Conservation (phyloP, 2,329 filamentous ascomycete species). For the Myriosclerotinia duriaeana region DNA sequence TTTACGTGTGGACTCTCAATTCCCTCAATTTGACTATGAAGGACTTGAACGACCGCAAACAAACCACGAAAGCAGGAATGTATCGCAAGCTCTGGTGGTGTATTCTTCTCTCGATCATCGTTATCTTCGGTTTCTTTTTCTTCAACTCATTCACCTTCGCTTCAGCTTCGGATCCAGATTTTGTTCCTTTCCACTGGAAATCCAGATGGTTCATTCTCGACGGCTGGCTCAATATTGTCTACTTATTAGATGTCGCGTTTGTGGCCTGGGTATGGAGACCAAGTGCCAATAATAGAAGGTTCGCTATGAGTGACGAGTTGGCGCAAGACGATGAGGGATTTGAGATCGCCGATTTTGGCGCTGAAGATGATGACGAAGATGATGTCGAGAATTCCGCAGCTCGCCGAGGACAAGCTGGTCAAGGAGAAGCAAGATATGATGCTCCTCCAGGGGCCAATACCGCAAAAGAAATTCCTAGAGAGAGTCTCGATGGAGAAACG, state of each 20-base stretch:
- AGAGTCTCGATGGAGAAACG: constrained; percentile 82
- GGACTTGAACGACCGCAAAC: constrained; percentile 90
- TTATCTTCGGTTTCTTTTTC: constrained; percentile 98
- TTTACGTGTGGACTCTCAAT: constrained; percentile 98
- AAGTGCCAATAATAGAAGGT: constrained; percentile 92
- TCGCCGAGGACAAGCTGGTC: constrained; percentile 45
- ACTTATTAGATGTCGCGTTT: constrained; percentile 88
- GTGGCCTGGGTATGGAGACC: constrained; percentile 96
- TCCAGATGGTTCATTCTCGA: constrained; percentile 96
- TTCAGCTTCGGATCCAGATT: constrained; percentile 78
- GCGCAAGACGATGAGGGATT: constrained; percentile 98
- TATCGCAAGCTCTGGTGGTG: constrained; percentile 99
- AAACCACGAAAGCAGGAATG: constrained; percentile 90
- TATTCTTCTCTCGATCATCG: constrained; percentile 84
- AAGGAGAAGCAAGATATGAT: constrained; percentile 42
- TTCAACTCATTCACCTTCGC: constrained; percentile 96
- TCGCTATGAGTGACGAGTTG: constrained; percentile 98
- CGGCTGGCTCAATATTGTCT: constrained; percentile 95
- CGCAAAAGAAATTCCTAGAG: constrained; percentile 47
- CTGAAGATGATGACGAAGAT: constrained; percentile 62
- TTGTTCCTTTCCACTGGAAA: constrained; percentile 96
- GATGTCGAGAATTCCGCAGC: constrained; percentile 46
- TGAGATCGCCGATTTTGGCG: constrained; percentile 89
- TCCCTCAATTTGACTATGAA: constrained; percentile 93
- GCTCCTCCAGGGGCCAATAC: constrained; percentile 36